Base-by-base conservation (phyloP, 352 stramenopile genomes). In the Globisporangium parvum region DNA sequence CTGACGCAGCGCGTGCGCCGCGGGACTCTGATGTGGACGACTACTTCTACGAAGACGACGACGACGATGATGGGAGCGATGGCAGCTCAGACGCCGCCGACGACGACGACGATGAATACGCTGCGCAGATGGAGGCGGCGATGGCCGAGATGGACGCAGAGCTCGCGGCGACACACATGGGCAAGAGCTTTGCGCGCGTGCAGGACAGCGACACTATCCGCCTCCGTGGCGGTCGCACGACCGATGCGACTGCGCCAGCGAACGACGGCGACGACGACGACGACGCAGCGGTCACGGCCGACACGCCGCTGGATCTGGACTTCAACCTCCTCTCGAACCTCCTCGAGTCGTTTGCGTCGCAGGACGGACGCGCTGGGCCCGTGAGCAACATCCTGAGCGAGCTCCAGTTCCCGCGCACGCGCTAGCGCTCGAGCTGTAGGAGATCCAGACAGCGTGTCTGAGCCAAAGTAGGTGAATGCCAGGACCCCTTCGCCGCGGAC, bases 281-380 rank as follows among this genome's bases (percentile, higher is more conserved):
- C 28, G 15, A 73, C 28, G 56, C 71, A 6, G 42, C 71, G 3
- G 44, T 51, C 65, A 18, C 31, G 3, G 62, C 71, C 3, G 55
- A 71, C 45, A 74, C 78, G 44, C 77, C 80, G 20, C 60, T 93
- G 40, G 75, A 93, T 50, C 46, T 94, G 42, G 80, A 95, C 64
- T 92, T 84, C 53, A 87, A 95, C 62, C 53, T 95, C 65, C 60
- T 95, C 44, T 85, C 80, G 0, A 92, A 91, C 54, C 62, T 95
- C 49, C 65, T 95, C 18, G 83, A 91, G 52, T 93, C 81, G 10
- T 73, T 95, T 41, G 81, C 80, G 21, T 87, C 80, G 12, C 85
- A 95, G 57, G 76, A 90, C 23, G 83, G 81, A 6, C 55, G 80
- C 21, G 73, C 77, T 20, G 84, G 84, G 11, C 84, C 84, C 18